A percentile compares a stretch with the other conserved stretches of the same genome.
phyloP scores from a whole-genome alignment of 2,329 filamentous ascomycete genomes.

The Nemania diffusa region DNA sequence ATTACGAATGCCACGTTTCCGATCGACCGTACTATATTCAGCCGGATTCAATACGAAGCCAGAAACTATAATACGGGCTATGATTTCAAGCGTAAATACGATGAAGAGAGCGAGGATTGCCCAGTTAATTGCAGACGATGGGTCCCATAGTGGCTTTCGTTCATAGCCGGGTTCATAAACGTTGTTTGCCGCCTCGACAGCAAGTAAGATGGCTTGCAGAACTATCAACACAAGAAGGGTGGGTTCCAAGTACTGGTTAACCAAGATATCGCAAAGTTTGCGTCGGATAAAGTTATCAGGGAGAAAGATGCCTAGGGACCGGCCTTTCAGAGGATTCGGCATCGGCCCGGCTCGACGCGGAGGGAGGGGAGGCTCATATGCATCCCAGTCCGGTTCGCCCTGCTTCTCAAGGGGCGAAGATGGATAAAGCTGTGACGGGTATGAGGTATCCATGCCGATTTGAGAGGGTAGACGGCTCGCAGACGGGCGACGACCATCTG shows the following conservation, averaged over 20 bases:
- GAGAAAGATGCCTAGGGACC: slow-evolving; percentile 84
- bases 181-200: slow-evolving; percentile 80
- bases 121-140: slow-evolving; percentile 74
- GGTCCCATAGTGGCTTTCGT: slow-evolving; percentile 73
- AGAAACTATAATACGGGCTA: slow-evolving; percentile 88
- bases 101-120: slow-evolving; percentile 84
- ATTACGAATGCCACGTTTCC: slow-evolving; percentile 76
- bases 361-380: slow-evolving; percentile 47
- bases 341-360: slow-evolving; percentile 52
- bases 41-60: slow-evolving; percentile 90
- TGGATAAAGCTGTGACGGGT: slow-evolving; percentile 60
- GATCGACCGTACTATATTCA: slow-evolving; percentile 92
- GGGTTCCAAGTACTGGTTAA: slow-evolving; percentile 88
- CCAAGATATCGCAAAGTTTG: slow-evolving; percentile 82
- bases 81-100: slow-evolving; percentile 88
- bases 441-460: slow-evolving; percentile 61
- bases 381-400: slow-evolving; percentile 48
- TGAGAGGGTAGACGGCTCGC: slow-evolving; percentile 55
- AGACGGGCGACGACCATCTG: slow-evolving; percentile 61
- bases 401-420: slow-evolving; percentile 59
- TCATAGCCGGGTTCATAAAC: slow-evolving; percentile 72
- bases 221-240: slow-evolving; percentile 88
- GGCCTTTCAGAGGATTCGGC: slow-evolving; percentile 85
- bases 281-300: slow-evolving; percentile 79
- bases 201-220: slow-evolving; percentile 86